Percentiles rank a stretch among this genome's conserved stretches.
Evolutionary conservation across 495 filamentous ascomycete species (phyloP).

Genomic region (Penicillium flavigenum): DNA sequence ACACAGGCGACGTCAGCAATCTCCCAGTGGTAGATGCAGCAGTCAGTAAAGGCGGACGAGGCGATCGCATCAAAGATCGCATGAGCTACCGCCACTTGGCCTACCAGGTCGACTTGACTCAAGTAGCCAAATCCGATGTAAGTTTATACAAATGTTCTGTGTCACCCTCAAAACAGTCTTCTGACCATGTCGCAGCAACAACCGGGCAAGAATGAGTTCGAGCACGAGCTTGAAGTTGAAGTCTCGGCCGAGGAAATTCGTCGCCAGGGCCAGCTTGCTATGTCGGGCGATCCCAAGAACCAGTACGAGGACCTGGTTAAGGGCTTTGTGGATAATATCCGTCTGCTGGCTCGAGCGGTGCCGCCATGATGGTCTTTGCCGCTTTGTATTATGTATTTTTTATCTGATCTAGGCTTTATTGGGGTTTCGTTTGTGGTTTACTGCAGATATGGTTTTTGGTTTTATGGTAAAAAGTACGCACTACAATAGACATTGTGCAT

Average conservation of each 20-base stretch:
- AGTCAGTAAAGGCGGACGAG: conserved; percentile 35
- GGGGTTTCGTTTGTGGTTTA: conserved; percentile 2
- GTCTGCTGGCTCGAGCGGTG: conserved; percentile 59
- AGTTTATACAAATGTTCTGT: conserved; percentile 27
- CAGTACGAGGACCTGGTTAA: conserved; percentile 73
- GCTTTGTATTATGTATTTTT: conserved; percentile 25
- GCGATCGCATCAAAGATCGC: conserved; percentile 77
- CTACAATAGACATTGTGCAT: conserved; percentile 14
- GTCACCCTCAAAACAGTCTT: conserved; percentile 14
- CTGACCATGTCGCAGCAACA: conserved; percentile 34
- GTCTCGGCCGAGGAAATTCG: conserved; percentile 64
- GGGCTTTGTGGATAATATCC: conserved; percentile 82
- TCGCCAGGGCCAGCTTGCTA: conserved; percentile 65
- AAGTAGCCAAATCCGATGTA: conserved; percentile 68
- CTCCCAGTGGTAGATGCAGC: conserved; percentile 41
- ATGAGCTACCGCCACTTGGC: conserved; percentile 81
- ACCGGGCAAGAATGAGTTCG: conserved; percentile 55
- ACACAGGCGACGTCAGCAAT: conserved; percentile 63
- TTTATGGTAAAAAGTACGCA: conserved; percentile 7
- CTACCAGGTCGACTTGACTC: conserved; percentile 88
- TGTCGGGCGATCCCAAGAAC: conserved; percentile 53
- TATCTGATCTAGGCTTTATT: neutral
- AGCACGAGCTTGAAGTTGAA: conserved; percentile 89
- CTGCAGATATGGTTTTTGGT: conserved; percentile 21
- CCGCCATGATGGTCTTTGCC: conserved; percentile 33